Percentiles rank a stretch among this genome's conserved stretches.
Conservation (phyloP, 2,329 filamentous ascomycete species). For the Didymella exigua region DNA sequence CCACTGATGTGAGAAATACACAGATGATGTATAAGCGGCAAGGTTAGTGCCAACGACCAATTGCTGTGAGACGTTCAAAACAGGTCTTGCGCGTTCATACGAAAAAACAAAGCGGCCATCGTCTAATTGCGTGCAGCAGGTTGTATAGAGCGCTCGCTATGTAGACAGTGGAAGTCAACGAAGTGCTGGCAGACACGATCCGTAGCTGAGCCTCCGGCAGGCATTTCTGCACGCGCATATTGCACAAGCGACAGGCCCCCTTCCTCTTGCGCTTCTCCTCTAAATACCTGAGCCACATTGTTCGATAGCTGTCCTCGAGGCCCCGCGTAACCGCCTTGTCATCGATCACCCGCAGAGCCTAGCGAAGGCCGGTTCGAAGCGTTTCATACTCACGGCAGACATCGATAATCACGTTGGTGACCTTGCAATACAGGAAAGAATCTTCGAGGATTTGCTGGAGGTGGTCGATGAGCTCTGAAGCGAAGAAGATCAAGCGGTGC, state of each 20-base stretch:
- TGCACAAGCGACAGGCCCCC: slow-evolving; percentile 14
- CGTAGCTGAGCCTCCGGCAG: background rate
- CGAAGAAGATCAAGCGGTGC: background rate
- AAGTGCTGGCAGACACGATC: slow-evolving; percentile 13
- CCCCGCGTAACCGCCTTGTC: slow-evolving; percentile 6
- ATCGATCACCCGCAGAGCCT: slow-evolving; percentile 3
- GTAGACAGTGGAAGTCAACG: slow-evolving; percentile 1
- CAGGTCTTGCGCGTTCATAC: background rate
- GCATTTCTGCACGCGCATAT: slow-evolving; percentile 8
- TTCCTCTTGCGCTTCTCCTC: slow-evolving; percentile 12
- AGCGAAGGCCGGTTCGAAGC: background rate
- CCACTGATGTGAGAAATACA: too few species aligned
- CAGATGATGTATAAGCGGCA: too few species aligned
- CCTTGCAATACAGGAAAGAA: slow-evolving; percentile 6
- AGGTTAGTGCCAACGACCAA: too few species aligned
- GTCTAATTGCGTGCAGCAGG: background rate
- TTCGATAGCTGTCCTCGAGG: slow-evolving; percentile 11
- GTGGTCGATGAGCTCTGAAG: slow-evolving; percentile 4
- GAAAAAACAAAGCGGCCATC: background rate
- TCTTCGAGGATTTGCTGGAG: slow-evolving; percentile 4
- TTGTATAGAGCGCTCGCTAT: background rate
- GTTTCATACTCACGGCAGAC: slow-evolving; percentile 7
- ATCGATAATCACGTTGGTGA: background rate
- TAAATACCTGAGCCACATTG: slow-evolving; percentile 7
- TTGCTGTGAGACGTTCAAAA: too few species aligned